Conservation (phyloP, 2,329 filamentous ascomycete genomes). For the Dothistroma pini region DNA sequence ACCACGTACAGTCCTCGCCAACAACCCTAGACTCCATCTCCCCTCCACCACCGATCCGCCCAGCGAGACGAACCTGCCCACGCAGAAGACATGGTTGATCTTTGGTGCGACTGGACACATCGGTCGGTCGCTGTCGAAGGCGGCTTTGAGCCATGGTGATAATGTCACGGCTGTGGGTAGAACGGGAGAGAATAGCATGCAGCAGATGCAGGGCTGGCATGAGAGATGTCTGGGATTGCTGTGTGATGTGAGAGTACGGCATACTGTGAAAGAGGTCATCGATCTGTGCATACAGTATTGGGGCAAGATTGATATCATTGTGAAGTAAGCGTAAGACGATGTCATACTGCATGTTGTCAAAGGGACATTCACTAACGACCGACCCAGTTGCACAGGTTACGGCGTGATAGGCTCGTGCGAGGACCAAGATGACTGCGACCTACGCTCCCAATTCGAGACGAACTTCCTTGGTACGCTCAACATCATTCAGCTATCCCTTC, state of each 20-base stretch:
- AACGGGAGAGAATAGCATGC: slow-evolving; percentile 68
- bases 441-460: slow-evolving; percentile 94
- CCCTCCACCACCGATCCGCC: slow-evolving; percentile 86
- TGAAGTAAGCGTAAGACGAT: slow-evolving; percentile 53
- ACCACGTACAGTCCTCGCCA: slow-evolving; percentile 18
- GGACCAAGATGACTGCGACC: slow-evolving; percentile 92
- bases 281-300: slow-evolving; percentile 69
- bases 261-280: slow-evolving; percentile 71
- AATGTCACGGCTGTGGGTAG: slow-evolving; percentile 82
- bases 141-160: slow-evolving; percentile 75
- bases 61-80: slow-evolving; percentile 62
- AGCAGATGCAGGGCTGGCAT: slow-evolving; percentile 69
- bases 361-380: neutral
- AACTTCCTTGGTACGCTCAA: slow-evolving; percentile 96
- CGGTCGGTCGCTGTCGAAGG: slow-evolving; percentile 83
- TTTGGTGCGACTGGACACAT: slow-evolving; percentile 98
- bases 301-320: slow-evolving; percentile 75
- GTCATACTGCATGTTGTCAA: neutral
- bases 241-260: slow-evolving; percentile 81
- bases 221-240: slow-evolving; percentile 72
- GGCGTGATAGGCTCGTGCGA: slow-evolving; percentile 94
- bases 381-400: slow-evolving; percentile 72
- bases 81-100: slow-evolving; percentile 86
- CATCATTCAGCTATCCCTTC: slow-evolving; percentile 83
- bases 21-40: slow-evolving; percentile 49